Evolutionary conservation across 106 monocot species (phyloP).

Genomic region (Dendrobium officinale): DNA sequence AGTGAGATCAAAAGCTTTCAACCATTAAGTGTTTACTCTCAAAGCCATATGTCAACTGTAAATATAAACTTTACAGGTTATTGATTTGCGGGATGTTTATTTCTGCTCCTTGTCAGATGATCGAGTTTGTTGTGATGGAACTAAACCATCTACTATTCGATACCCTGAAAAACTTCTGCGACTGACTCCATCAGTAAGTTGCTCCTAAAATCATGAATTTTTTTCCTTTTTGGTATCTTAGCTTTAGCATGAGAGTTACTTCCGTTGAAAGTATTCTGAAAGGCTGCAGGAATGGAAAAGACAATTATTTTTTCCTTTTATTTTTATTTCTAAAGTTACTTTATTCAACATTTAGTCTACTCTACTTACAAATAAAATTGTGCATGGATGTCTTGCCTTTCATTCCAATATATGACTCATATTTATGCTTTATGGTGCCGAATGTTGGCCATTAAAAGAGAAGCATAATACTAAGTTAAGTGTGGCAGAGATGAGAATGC

Average conservation of each 20-base stretch:
- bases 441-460: too few relatives aligned
- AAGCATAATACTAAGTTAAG: too few relatives aligned
- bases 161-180: constrained; percentile 72
- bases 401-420: too few relatives aligned
- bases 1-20: constrained; percentile 8
- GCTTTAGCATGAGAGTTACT: neutral
- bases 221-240: neutral
- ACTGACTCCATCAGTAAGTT: constrained; percentile 62
- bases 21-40: neutral
- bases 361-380: too few relatives aligned
- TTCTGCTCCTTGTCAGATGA: constrained; percentile 60
- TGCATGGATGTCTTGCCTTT: too few relatives aligned
- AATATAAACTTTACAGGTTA: constrained; percentile 33
- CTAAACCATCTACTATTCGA: constrained; percentile 46
- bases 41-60: constrained; percentile 2
- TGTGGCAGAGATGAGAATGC: too few relatives aligned
- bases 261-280: neutral
- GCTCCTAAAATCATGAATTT: neutral
- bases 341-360: neutral
- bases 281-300: neutral
- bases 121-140: constrained; percentile 52
- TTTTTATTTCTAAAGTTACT: neutral
- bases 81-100: constrained; percentile 67
- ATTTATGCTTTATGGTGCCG: too few relatives aligned
- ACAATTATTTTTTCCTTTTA: neutral